Evolutionary conservation across 2,329 filamentous ascomycete species (phyloP), one percentile per base, ranked within the genome.

Genomic region (Xylariaceae sp.): DNA sequence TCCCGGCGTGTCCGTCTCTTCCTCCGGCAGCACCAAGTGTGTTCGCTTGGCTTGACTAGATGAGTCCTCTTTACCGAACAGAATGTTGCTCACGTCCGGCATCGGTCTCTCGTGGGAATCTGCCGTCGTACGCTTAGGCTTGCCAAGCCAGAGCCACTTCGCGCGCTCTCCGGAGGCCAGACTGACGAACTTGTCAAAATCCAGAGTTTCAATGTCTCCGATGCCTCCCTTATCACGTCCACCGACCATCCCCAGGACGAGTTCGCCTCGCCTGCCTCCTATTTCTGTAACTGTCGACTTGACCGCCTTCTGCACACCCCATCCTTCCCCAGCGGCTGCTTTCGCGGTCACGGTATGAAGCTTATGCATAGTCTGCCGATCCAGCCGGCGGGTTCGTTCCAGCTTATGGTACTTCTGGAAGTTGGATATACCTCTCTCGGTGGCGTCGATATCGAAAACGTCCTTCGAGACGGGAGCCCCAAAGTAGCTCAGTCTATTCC

Each of bases 101-200:
- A 75, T 69, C 2, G 78, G 74, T 46, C 75, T 77, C 3, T 81
- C 79, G 46, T 76, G 74, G n/a, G 77, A 74, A 7, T 81, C 78
- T 2, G 73, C 67, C 1, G 72, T 71, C 2, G 77, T 82, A 68
- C 93, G 91, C 58, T 88, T 86, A 40, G 90, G 84, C 71, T 96
- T 98, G 16, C 93, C 95, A 59, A 90, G 83, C 95, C 95, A 99
- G 1, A 99, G 80, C 91, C 93, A 98, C 72, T 96, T 96, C 16
- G 90, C 82, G 53, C 90, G 85, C 70, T 95, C 90, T 32, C 95
- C 93, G 59, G 87, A 88, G 0, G 89, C 85, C 21, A 96, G 79
- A 56, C 86, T 86, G 47, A 91, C 82, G 63, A 98, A 96, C 44
- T 81, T 86, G 65, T 96, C 92, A 51, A 97, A 86, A 67, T 98